phyloP scores from a whole-genome alignment of 805 yeast species.

The Ogataea glucozyma region DNA sequence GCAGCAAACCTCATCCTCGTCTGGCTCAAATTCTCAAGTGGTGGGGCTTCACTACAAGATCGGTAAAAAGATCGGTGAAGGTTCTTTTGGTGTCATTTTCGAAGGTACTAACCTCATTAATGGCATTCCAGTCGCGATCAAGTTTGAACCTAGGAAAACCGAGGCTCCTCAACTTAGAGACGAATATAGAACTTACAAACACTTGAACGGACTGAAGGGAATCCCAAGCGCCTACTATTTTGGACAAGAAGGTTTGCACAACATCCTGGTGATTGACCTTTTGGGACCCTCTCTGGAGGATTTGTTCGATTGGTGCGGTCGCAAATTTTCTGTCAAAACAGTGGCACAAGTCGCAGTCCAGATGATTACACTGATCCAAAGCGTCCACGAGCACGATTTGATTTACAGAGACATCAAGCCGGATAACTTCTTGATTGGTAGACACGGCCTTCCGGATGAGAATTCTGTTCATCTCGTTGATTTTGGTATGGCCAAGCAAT shows the following conservation, averaged over 20 bases:
- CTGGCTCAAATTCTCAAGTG: slow-evolving; percentile 50
- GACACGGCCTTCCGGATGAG: slow-evolving; percentile 81
- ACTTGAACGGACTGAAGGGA: slow-evolving; percentile 77
- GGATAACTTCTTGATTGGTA: slow-evolving; percentile 92
- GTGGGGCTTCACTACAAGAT: slow-evolving; percentile 96
- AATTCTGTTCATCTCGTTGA: slow-evolving; percentile 88
- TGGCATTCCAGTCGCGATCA: slow-evolving; percentile 92
- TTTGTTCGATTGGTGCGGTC: slow-evolving; percentile 96
- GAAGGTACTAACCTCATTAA: slow-evolving; percentile 93
- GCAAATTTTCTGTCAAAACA: slow-evolving; percentile 83
- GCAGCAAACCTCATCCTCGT: slow-evolving; percentile 17
- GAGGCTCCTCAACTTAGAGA: slow-evolving; percentile 98
- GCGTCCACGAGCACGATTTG: slow-evolving; percentile 84
- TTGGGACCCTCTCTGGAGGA: slow-evolving; percentile 96
- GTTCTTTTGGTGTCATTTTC: slow-evolving; percentile 95
- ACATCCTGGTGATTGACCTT: slow-evolving; percentile 89
- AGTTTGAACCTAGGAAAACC: slow-evolving; percentile 93
- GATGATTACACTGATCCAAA: slow-evolving; percentile 85
- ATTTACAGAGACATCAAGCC: slow-evolving; percentile 98
- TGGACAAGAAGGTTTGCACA: slow-evolving; percentile 98
- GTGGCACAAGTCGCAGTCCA: slow-evolving; percentile 93
- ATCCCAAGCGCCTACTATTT: slow-evolving; percentile 97
- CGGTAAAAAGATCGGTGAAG: slow-evolving; percentile 98
- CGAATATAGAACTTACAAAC: slow-evolving; percentile 93
- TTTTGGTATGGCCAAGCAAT: slow-evolving; percentile 98